phyloP scores from a whole-genome alignment of 2,329 filamentous ascomycete species.

The Fusarium ramigenum region DNA sequence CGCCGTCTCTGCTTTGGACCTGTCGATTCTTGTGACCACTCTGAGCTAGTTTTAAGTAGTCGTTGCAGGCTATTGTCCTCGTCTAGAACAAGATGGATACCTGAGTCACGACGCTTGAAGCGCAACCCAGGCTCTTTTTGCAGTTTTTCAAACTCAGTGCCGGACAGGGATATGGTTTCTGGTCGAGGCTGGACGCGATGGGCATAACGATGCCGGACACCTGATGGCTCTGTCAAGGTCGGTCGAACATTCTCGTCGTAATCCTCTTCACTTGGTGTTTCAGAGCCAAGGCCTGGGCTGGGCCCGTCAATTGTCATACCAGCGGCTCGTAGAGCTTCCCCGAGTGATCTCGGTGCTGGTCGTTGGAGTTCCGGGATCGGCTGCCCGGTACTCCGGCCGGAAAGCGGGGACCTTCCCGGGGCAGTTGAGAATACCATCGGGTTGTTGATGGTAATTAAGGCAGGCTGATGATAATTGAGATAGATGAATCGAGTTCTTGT shows the following conservation, averaged over 20 bases:
- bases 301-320: constrained; percentile 37
- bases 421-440: constrained; percentile 23
- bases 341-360: constrained; percentile 39
- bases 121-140: constrained; percentile 1
- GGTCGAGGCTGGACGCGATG: neutral
- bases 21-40: constrained; percentile 34
- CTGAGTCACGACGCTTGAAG: constrained; percentile 39
- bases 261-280: constrained; percentile 57
- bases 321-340: constrained; percentile 41
- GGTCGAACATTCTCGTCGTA: constrained; percentile 53
- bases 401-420: neutral
- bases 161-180: constrained; percentile 17
- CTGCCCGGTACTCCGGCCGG: constrained; percentile 13
- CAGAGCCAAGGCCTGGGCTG: constrained; percentile 45
- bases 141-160: constrained; percentile 4
- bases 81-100: constrained; percentile 42
- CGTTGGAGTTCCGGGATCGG: constrained; percentile 12
- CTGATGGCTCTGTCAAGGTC: constrained; percentile 31
- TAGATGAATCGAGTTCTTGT: neutral
- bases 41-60: constrained; percentile 39
- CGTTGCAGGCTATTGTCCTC: constrained; percentile 45
- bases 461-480: neutral
- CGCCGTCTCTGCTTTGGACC: constrained; percentile 24
- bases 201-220: constrained; percentile 29
- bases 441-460: neutral